Evolutionary conservation across 106 monocot genomes (phyloP).

Genomic region (Amphibolis antarctica): DNA sequence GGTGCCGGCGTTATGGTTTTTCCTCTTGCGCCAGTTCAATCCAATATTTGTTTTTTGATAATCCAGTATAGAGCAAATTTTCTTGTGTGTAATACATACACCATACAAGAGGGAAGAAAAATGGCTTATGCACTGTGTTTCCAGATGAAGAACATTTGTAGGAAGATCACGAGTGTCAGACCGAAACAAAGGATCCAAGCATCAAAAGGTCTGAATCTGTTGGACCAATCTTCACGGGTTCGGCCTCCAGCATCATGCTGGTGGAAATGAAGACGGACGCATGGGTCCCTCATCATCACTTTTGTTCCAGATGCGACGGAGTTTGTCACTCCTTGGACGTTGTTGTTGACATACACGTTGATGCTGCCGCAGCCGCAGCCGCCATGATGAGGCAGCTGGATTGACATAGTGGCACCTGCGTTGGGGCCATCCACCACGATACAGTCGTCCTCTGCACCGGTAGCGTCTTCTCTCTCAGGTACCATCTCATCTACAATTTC

Average conservation of each 20-base stretch:
- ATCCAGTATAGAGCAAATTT: too few species aligned
- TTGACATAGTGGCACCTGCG: constrained; percentile 22
- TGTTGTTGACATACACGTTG: constrained; percentile 68
- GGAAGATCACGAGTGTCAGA: background rate
- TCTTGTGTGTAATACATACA: background rate
- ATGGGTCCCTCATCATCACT: constrained; percentile 50
- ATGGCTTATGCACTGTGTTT: background rate
- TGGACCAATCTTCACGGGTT: background rate
- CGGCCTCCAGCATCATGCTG: background rate
- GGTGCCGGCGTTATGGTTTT: too few species aligned
- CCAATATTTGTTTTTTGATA: too few species aligned
- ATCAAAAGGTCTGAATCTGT: background rate
- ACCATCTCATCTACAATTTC: too few species aligned
- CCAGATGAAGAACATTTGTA: constrained; percentile 5
- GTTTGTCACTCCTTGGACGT: constrained; percentile 60
- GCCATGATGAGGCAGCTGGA: constrained; percentile 2
- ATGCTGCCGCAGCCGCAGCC: constrained; percentile 17
- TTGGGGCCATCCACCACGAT: constrained; percentile 11
- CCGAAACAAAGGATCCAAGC: constrained; percentile 1
- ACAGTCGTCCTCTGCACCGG: too few species aligned
- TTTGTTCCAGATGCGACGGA: constrained; percentile 46
- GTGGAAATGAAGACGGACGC: constrained; percentile 12
- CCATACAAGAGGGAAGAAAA: too few species aligned
- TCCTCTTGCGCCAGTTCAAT: too few species aligned
- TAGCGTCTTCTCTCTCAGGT: too few species aligned